Conservation (phyloP, 805 yeast species). For the Nakazawaea ishiwadae region DNA sequence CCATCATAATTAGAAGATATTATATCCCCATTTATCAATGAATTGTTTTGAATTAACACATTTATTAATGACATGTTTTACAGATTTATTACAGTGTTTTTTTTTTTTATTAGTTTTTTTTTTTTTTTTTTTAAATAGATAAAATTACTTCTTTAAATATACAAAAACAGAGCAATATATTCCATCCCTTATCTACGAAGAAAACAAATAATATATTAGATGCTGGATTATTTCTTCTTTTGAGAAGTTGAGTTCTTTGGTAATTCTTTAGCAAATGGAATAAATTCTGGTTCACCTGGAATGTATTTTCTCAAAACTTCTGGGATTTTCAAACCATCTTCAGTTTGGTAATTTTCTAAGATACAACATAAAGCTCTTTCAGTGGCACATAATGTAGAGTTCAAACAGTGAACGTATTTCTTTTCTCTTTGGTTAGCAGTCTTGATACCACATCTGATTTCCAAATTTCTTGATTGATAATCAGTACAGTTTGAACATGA, state of each 20-base stretch:
- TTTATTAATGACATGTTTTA: conserved; percentile 11
- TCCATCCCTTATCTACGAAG: too few species aligned
- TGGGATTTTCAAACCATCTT: conserved; percentile 89
- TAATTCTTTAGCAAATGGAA: conserved; percentile 84
- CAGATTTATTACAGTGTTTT: background rate
- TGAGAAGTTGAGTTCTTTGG: conserved; percentile 91
- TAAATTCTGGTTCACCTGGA: conserved; percentile 97
- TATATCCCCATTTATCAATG: conserved; percentile 3
- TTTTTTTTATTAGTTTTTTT: background rate
- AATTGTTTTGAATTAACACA: conserved; percentile 7
- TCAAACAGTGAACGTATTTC: conserved; percentile 97
- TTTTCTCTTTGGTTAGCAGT: conserved; percentile 92
- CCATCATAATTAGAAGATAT: conserved; percentile 7
- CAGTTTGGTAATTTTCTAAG: conserved; percentile 96
- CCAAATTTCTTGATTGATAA: conserved; percentile 97
- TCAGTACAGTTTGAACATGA: conserved; percentile 99
- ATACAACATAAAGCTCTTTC: conserved; percentile 98
- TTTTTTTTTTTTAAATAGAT: background rate
- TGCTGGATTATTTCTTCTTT: conserved; percentile 40
- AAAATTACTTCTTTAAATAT: background rate
- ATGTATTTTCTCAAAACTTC: conserved; percentile 93
- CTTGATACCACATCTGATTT: conserved; percentile 97
- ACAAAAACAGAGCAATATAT: too few species aligned
- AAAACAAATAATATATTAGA: too few species aligned
- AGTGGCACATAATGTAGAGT: conserved; percentile 96